Percentiles rank a stretch among this genome's conserved stretches.
phyloP scores from a whole-genome alignment of 2,329 filamentous ascomycete genomes.

The Cladophialophora exuberans region DNA sequence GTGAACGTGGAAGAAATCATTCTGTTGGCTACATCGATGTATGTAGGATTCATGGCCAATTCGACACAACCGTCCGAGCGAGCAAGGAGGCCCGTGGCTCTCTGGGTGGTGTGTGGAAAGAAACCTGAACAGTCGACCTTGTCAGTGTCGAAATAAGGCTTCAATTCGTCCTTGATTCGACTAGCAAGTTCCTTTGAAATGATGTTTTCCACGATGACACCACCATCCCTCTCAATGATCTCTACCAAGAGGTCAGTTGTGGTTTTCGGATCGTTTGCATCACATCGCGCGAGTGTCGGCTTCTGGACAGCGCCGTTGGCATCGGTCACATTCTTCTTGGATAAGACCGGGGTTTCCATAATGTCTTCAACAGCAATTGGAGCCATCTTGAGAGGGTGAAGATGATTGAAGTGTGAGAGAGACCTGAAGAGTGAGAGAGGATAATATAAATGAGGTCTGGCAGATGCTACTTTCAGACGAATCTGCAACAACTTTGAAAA shows the following conservation, averaged over 20 bases:
- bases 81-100: conserved; percentile 44
- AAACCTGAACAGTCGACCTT: conserved; percentile 33
- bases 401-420: neutral
- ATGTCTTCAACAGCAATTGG: conserved; percentile 23
- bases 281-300: conserved; percentile 19
- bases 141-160: conserved; percentile 34
- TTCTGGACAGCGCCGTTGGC: neutral
- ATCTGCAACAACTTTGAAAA: neutral
- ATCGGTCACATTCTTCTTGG: neutral
- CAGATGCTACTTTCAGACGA: neutral
- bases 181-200: conserved; percentile 23
- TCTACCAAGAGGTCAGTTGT: conserved; percentile 22
- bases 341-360: conserved; percentile 7
- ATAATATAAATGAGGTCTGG: neutral
- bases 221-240: conserved; percentile 27
- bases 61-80: conserved; percentile 46
- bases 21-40: conserved; percentile 40
- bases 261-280: conserved; percentile 24
- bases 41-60: conserved; percentile 41
- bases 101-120: conserved; percentile 35
- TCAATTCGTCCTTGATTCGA: conserved; percentile 32
- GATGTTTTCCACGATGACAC: conserved; percentile 32
- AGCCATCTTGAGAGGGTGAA: conserved; percentile 14
- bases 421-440: neutral
- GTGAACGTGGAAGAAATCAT: conserved; percentile 43